Evolutionary conservation across 345 rosid genomes (phyloP), one percentile per base, ranked within the genome.

Genomic region (Populus nigra): DNA sequence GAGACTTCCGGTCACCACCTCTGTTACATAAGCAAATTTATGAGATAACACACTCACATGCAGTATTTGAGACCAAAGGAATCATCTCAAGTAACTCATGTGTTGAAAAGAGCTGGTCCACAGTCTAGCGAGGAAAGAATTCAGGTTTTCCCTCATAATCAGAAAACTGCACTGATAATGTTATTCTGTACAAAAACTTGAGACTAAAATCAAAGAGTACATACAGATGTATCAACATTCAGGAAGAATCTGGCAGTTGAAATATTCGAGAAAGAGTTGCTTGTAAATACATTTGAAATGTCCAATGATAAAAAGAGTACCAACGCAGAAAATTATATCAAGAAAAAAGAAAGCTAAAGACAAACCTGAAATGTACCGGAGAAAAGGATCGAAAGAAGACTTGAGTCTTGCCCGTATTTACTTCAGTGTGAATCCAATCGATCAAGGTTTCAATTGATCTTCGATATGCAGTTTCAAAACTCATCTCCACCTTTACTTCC

Each of bases 1-100:
- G 94, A 0, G 83, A 89, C 80, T 75, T 93, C 99, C 99, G 93
- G 83, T 92, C 94, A 11, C 99, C 98, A 20, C 96, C 99, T 63
- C 98, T 93, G 90, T 49, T 23, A 78, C 55, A 66, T 71, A 69
- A 72, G 27, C n/a, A 36, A 10, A 50, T 38, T 38, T 15, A 53
- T 78, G 39, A 78, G 36, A 29, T 18, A 15, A 10, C 53, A 5
- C 31, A 41, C 5, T 11, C 49, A 47, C 23, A 59, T 12, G 29
- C 63, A 59, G 29, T 36, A 7, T 22, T 31, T 16, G n/a, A 6
- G 23, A n/a, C 63, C 61, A 43, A 6, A 69, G 18, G 50, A 55
- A 11, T 29, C 4, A 47, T 27, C 55, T 33, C 22, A 61, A 62
- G 23, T 68, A 45, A 77, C 65, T 31, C 36, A 65, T 17, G 7